phyloP scores from a whole-genome alignment of 1,139 yeast genomes.

The Scheffersomyces segobiensis region DNA sequence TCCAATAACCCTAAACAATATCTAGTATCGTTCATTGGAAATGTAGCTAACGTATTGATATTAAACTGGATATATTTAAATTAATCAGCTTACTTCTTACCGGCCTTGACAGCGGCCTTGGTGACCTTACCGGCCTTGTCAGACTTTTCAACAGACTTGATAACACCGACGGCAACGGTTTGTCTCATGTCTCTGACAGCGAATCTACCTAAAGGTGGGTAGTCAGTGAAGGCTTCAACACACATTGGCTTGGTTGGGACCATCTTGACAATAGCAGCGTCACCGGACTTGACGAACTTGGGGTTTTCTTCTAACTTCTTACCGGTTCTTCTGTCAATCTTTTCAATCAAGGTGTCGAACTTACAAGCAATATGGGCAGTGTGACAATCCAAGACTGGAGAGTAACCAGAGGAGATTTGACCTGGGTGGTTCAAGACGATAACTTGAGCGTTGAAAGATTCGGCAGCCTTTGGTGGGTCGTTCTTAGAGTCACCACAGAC shows the following conservation, averaged over 20 bases:
- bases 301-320: conserved; percentile 82
- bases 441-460: conserved; percentile 86
- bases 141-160: conserved; percentile 96
- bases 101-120: conserved; percentile 99
- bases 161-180: conserved; percentile 99
- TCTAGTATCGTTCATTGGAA: not conserved
- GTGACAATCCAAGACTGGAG: conserved; percentile 94
- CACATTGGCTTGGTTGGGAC: conserved; percentile 93
- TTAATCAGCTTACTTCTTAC: conserved; percentile 74
- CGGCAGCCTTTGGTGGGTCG: conserved; percentile 87
- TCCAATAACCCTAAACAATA: not conserved
- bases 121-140: conserved; percentile 98
- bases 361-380: conserved; percentile 94
- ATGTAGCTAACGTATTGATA: not conserved
- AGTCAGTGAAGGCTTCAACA: conserved; percentile 94
- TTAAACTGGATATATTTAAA: not conserved
- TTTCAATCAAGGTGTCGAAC: conserved; percentile 79
- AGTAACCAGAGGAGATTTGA: conserved; percentile 90
- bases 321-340: conserved; percentile 95
- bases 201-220: conserved; percentile 99
- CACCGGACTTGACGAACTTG: conserved; percentile 90
- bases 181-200: conserved; percentile 99
- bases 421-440: conserved; percentile 92
- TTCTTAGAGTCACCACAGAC: conserved; percentile 94
- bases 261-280: conserved; percentile 90